These are phyloP conservation scores for Aureobasidium musti DNA, from an alignment of 2,329 filamentous ascomycete species.

Conservation along the genomic window DNA sequence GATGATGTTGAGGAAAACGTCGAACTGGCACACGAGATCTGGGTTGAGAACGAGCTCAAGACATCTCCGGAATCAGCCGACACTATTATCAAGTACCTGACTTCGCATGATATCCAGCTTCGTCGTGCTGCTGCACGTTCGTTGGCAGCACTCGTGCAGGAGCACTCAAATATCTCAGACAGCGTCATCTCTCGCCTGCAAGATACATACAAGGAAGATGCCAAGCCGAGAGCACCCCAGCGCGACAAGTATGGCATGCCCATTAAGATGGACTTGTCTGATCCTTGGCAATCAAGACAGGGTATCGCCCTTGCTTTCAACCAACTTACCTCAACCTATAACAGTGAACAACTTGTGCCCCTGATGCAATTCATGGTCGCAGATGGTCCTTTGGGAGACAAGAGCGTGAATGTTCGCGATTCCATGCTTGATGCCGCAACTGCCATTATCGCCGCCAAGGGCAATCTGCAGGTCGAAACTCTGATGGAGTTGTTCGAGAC, in stretches of 20 bases:
- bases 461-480: slow-evolving; percentile 78
- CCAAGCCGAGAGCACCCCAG: slow-evolving; percentile 78
- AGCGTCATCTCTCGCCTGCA: slow-evolving; percentile 67
- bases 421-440: slow-evolving; percentile 93
- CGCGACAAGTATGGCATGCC: slow-evolving; percentile 95
- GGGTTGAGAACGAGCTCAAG: slow-evolving; percentile 87
- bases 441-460: slow-evolving; percentile 75
- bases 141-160: slow-evolving; percentile 70
- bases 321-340: slow-evolving; percentile 72
- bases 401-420: slow-evolving; percentile 71
- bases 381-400: slow-evolving; percentile 82
- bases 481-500: slow-evolving; percentile 91
- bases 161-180: slow-evolving; percentile 61
- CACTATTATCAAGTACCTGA: slow-evolving; percentile 72
- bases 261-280: slow-evolving; percentile 79
- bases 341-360: slow-evolving; percentile 67
- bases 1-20: slow-evolving; percentile 87
- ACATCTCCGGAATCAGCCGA: slow-evolving; percentile 64
- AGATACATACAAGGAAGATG: slow-evolving; percentile 71
- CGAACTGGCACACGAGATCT: slow-evolving; percentile 81
- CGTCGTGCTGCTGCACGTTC: slow-evolving; percentile 80
- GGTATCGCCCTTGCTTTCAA: slow-evolving; percentile 86
- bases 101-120: slow-evolving; percentile 77
- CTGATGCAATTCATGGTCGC: slow-evolving; percentile 87
- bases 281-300: slow-evolving; percentile 89